Evolutionary conservation across 2,329 filamentous ascomycete species (phyloP).

Genomic region (Pseudocercospora fijiensis): DNA sequence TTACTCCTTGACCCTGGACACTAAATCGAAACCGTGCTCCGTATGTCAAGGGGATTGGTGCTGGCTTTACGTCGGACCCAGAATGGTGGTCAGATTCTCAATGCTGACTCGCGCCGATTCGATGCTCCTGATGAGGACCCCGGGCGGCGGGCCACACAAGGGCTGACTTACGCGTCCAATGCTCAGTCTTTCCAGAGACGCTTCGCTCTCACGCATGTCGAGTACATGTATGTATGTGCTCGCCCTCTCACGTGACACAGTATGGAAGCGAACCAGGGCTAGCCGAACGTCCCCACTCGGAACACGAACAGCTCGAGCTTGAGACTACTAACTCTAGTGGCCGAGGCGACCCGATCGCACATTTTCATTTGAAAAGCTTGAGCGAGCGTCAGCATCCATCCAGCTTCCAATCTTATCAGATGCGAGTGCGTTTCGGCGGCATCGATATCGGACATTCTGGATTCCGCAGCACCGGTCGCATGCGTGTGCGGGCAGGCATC

Average conservation of each 20-base stretch:
- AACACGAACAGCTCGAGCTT: constrained; percentile 1
- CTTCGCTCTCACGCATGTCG: neutral
- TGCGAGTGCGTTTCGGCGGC: constrained; percentile 10
- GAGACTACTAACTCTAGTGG: neutral
- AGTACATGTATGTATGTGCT: too few species aligned
- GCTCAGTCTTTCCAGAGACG: neutral
- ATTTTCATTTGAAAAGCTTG: constrained; percentile 5
- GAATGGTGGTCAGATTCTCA: neutral
- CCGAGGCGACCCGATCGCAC: constrained; percentile 11
- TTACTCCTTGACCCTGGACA: too few species aligned
- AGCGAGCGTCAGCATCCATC: constrained; percentile 6
- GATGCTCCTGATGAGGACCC: neutral
- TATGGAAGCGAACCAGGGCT: neutral
- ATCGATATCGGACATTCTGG: constrained; percentile 6
- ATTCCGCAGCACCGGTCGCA: neutral
- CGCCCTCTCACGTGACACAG: neutral
- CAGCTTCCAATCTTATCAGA: constrained; percentile 18
- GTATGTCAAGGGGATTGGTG: neutral
- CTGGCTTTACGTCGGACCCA: neutral
- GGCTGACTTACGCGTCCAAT: neutral
- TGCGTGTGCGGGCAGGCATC: neutral
- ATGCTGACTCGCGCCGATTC: neutral
- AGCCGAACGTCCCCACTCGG: neutral
- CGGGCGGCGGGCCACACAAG: neutral
- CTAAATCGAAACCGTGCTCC: too few species aligned